Evolutionary conservation across 495 filamentous ascomycete species (phyloP), one percentile per base, ranked within the genome.

Genomic region (Penicillium bialowiezense): DNA sequence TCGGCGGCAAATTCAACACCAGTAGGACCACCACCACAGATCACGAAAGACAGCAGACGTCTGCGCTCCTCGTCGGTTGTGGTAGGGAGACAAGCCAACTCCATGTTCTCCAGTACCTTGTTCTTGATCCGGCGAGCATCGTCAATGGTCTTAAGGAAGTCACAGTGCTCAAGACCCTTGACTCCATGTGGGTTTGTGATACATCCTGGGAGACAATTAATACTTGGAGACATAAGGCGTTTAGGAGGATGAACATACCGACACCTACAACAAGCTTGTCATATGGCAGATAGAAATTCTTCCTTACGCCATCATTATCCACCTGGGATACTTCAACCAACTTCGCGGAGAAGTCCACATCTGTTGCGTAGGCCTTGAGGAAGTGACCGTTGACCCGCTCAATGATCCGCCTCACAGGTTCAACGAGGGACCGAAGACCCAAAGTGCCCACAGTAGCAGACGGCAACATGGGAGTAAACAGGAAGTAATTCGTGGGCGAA

Each of bases 1-100:
- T 99, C 95, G 2, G 95, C 93, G 2, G 95, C 95, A 60, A 99
- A 99, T 56, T 97, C 91, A 20, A 98, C 93, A 52, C 93, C 93
- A 4, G 95, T 99, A 29, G 95, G 95, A 2, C 95, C 95, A 54
- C 95, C 95, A 55, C 95, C 95, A 69, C 87, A 88, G 41, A 99
- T 71, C 37, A 97, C 95, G 59, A 99, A 99, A 0, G 92, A 97
- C 7, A 99, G 71, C 19, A 99, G 72, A 18, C 92, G 82, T 62
- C 76, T 82, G 41, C 95, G 82, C 68, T 99, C 91, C 24, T 91
- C 88, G 56, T 99, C 95, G 2, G 79, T 73, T 3, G 91, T 97
- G 0, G 91, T 96, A 1, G 95, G 95, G 17, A 97, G 75, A 64
- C 90, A 96, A n/a, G 95, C 89, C 34, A 84, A 72, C 62, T 99